Evolutionary conservation across 768 basidiomycete species (phyloP).

Genomic region (Trametes cingulata): DNA sequence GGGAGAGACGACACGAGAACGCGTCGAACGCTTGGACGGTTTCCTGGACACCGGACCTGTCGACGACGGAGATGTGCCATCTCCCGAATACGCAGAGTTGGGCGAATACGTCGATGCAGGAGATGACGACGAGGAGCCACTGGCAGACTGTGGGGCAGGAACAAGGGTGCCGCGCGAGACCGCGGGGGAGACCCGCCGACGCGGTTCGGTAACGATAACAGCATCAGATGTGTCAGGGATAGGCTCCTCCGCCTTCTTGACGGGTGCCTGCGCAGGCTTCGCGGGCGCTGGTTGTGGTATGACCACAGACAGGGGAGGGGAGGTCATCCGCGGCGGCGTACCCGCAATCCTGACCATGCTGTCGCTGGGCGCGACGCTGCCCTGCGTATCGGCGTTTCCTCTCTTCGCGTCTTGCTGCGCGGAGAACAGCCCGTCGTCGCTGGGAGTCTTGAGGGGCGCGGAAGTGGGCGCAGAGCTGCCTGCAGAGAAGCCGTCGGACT

Average conservation of each 20-base stretch:
- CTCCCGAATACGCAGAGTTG: conserved; percentile 10
- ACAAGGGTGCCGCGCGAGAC: conserved; percentile 16
- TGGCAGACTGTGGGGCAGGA: conserved; percentile 18
- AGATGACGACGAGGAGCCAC: conserved; percentile 10
- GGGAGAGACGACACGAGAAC: conserved; percentile 2
- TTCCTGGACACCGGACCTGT: conserved; percentile 11
- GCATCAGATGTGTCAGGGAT: conserved; percentile 16
- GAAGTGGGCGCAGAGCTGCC: conserved; percentile 15
- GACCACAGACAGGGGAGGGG: conserved; percentile 22
- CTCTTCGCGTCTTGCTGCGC: not conserved
- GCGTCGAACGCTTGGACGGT: not conserved
- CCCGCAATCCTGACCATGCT: not conserved
- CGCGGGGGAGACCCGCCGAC: conserved; percentile 16
- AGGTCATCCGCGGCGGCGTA: conserved; percentile 16
- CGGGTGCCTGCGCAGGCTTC: not conserved
- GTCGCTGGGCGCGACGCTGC: conserved; percentile 3
- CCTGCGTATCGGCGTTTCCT: not conserved
- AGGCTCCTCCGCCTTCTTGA: conserved; percentile 9
- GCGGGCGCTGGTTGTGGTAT: conserved; percentile 5
- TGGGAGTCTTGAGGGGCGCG: conserved; percentile 12
- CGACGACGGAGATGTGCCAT: conserved; percentile 11
- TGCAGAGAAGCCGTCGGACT: not conserved
- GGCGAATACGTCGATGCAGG: conserved; percentile 14
- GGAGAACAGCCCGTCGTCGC: conserved; percentile 11
- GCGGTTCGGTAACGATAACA: conserved; percentile 23